Evolutionary conservation across 2,329 filamentous ascomycete species (phyloP), one percentile per base, ranked within the genome.

Genomic region (Lasiodiplodia citricola): DNA sequence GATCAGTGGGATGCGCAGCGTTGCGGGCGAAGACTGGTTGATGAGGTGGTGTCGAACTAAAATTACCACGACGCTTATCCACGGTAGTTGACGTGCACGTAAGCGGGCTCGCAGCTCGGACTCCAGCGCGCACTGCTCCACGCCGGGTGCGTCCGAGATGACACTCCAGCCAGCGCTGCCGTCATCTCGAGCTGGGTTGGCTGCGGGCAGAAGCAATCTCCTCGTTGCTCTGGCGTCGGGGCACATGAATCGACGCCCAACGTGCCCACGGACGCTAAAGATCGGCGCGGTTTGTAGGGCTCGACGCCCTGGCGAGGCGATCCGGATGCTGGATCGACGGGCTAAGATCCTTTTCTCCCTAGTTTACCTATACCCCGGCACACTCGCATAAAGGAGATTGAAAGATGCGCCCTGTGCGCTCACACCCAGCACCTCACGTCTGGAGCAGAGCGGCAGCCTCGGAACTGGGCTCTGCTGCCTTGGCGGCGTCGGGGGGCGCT

Each of bases 291-390:
- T 35, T 35, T 50, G 25, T 21, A 47, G 44, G 44, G 44, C 44
- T 21, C 51, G 64, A 47, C 52, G 28, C 64, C 64, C 64, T 50
- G 64, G 64, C 64, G 64, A 66, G 64, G 64, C 64, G 64, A 66
- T 57, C 64, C 51, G 64, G 28, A 31, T 10, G 64, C 41, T 28
- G 63, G 64, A 67, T 67, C 64, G 64, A 67, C 64, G 52, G 52
- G 54, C 50, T 55, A 47, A 35, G 41, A 41, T 63, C 41, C 58
- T 47, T n/a, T 47, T n/a, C 44, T 47, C 31, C 31, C 31, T 37
- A n/a, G 55, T 57, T 57, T 21, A 18, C 37, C 38, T 51, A 23
- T 35, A 52, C 62, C 62, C 62, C 62, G 62, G 62, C 28, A 35
- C 62, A 16, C 25, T 63, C 62, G 50, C 50, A 64, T 65, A 41